These are phyloP conservation scores for Leishmania guyanensis DNA, from an alignment of 208 protist species.

Conservation along the genomic window DNA sequence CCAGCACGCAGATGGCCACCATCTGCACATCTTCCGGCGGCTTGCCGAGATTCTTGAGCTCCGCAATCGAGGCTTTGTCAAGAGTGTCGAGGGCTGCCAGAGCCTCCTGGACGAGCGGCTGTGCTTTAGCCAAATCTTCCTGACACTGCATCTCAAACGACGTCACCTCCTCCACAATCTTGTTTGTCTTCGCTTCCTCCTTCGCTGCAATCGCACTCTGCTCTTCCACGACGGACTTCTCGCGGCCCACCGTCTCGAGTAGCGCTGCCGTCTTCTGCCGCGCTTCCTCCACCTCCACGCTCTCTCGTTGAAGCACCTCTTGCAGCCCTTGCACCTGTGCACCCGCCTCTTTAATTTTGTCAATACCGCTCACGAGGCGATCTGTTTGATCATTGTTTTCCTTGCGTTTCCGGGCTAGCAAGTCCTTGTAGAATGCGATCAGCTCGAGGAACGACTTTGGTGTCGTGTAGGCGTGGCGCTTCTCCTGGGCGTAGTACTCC, in stretches of 20 bases:
- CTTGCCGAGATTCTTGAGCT: slow-evolving; percentile 97
- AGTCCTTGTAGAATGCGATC: slow-evolving; percentile 97
- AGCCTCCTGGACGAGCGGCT: slow-evolving; percentile 95
- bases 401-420: slow-evolving; percentile 93
- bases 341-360: slow-evolving; percentile 93
- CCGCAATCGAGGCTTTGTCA: slow-evolving; percentile 97
- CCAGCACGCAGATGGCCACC: slow-evolving; percentile 95
- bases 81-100: slow-evolving; percentile 96
- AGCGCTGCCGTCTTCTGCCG: slow-evolving; percentile 94
- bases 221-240: slow-evolving; percentile 96
- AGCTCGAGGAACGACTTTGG: slow-evolving; percentile 99
- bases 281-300: slow-evolving; percentile 95
- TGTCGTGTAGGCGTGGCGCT: slow-evolving; percentile 98
- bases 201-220: slow-evolving; percentile 94
- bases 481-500: slow-evolving; percentile 94
- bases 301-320: slow-evolving; percentile 89
- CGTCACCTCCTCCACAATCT: slow-evolving; percentile 93
- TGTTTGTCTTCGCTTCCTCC: slow-evolving; percentile 96
- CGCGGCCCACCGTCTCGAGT: slow-evolving; percentile 94
- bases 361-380: slow-evolving; percentile 93
- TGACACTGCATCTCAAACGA: slow-evolving; percentile 87
- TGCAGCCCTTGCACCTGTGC: slow-evolving; percentile 92
- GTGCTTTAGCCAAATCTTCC: slow-evolving; percentile 91
- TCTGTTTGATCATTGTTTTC: slow-evolving; percentile 93
- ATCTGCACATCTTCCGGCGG: slow-evolving; percentile 95